These are phyloP conservation scores for Miamiensis avidus DNA, from an alignment of 169 alveolate species.

Conservation along the genomic window DNA sequence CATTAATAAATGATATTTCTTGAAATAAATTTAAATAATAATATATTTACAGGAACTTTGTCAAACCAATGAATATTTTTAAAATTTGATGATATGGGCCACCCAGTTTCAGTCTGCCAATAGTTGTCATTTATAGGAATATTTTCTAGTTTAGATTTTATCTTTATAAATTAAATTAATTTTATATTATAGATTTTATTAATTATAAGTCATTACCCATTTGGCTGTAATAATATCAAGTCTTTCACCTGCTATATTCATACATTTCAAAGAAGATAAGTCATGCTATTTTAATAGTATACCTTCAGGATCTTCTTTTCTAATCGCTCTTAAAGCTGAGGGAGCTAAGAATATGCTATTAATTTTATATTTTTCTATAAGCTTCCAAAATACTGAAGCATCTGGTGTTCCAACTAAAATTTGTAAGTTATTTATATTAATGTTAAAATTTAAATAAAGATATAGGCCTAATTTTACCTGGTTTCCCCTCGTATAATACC, in stretches of 20 bases:
- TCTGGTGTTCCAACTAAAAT: slow-evolving; percentile 49
- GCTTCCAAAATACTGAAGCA: slow-evolving; percentile 83
- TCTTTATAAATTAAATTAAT: too few species aligned
- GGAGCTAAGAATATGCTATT: slow-evolving; percentile 84
- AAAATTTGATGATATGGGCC: slow-evolving; percentile 85
- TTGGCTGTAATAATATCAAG: slow-evolving; percentile 86
- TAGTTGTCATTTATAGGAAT: slow-evolving; percentile 82
- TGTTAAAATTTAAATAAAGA: neutral
- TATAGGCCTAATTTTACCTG: slow-evolving; percentile 31
- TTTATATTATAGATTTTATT: too few species aligned
- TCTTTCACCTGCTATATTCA: slow-evolving; percentile 89
- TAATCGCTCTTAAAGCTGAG: slow-evolving; percentile 85
- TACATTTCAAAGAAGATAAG: slow-evolving; percentile 60
- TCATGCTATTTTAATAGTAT: slow-evolving; percentile 60
- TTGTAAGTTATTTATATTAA: too few species aligned
- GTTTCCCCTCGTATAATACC: slow-evolving; percentile 89
- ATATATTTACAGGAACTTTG: neutral
- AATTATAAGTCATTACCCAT: slow-evolving; percentile 76
- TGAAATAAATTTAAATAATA: too few species aligned
- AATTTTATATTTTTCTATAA: slow-evolving; percentile 73
- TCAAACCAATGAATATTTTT: slow-evolving; percentile 34
- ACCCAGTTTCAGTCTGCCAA: slow-evolving; percentile 92
- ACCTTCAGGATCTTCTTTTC: slow-evolving; percentile 87
- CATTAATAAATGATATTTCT: too few species aligned
- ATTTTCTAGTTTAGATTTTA: too few species aligned